Base-by-base conservation (phyloP, 1,284 basidiomycete genomes). In the Neolentinus lepideus region DNA sequence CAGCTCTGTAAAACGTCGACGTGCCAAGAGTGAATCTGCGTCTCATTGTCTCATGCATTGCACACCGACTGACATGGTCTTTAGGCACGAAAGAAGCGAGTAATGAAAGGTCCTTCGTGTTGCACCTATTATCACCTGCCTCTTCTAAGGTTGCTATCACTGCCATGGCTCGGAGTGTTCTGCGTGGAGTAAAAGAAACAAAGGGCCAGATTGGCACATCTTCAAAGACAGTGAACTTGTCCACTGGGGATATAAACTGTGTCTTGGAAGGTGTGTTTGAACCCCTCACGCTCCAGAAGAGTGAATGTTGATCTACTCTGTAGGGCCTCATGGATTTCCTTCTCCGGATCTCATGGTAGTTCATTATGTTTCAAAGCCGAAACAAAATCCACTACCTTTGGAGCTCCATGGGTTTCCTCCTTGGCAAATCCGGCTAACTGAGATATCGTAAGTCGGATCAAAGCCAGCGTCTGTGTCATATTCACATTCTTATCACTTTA, bases 321-420 rank as follows among this genome's bases (percentile, higher is more conserved):
- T 68, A 78, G 66, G 69, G 68, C 61, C 67, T 64, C 67, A 67
- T 47, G 79, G 75, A 26, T 73, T 88, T 52, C 74, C 80, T 19
- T 71, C 83, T n/a, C 85, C 88, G 21, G 86, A 91, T 62, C 78
- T 91, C 53, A 80, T 88, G 75, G 82, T 91, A 60, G 74, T 90
- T 14, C 85, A 90, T 63, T 71, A 80, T 51, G 59, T 85, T 33
- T 69, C 70, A 38, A 71, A 72, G 10, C 64, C 69, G 33, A 67
- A 62, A 51, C 65, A 66, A 46, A 66, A 70, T 53, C 67, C 65
- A 51, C 63, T 71, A 26, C 79, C 84, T 1, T 66, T 84, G 52
- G 86, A 90, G 64, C 70, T 90, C 11, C 71, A 85, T 60, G 85
- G 84, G 1, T 90, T 85, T 60, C 88, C 89, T 24, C 88, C 89